Evolutionary conservation across 352 stramenopile genomes (phyloP), one percentile per base, ranked within the genome.

Genomic region (Globisporangium nodosum): DNA sequence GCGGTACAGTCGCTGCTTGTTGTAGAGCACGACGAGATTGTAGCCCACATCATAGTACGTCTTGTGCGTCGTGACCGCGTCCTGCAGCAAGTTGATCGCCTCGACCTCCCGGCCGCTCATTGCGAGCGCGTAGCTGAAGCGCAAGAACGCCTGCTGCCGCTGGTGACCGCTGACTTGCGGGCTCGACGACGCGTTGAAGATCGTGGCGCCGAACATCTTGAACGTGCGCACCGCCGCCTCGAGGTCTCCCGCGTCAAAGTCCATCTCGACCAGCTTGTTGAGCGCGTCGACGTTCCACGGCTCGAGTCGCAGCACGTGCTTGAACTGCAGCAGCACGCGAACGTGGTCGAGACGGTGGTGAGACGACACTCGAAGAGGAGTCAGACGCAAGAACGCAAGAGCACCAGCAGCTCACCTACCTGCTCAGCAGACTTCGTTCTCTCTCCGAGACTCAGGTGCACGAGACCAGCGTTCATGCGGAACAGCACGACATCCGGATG

Each of bases 11-110:
- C 58, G 55, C 16, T 62, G 54, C 1, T 60, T n/a, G 39, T 64
- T 71, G 18, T 66, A 71, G 11, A 93, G 20, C 16, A 71, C 78
- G 0, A 66, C 77, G 20, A 91, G 52, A 60, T 86, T 91, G 66
- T 87, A 84, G 9, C 63, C 57, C 0, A 76, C 56, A 1, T 68
- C 51, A 54, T 85, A 87, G 30, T 78, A 63, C 1, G 48, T 65
- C 3, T 70, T 62, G 27, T 80, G 55, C n/a, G 54, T 43, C 2
- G 37, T 12, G 1, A 75, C 4, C 1, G 59, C 72, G 4, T 0
- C 20, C 56, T 77, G 51, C 0, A 89, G 61, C 5, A 87, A 3
- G 3, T 56, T 33, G 20, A 83, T 74, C 2, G 80, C 78, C 3
- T 81, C 64, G 0, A 48, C 9, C 3, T 52, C 43, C 0, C 63